A percentile compares a stretch with the other conserved stretches of the same genome.
These are phyloP conservation scores for Aspergillus clavatus DNA, from an alignment of 2,329 filamentous ascomycete species.

Conservation along the genomic window DNA sequence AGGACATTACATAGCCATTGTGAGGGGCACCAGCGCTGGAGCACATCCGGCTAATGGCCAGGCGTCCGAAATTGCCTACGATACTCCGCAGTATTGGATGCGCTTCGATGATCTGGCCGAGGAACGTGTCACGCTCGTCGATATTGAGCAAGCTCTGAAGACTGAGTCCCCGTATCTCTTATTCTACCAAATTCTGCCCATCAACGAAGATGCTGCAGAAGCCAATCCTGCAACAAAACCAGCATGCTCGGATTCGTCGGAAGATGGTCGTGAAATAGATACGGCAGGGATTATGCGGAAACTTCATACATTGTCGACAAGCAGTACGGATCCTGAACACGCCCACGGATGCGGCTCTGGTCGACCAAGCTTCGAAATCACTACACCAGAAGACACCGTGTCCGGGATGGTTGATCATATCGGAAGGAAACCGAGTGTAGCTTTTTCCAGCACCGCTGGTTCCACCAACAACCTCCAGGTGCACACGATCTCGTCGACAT, in stretches of 20 bases:
- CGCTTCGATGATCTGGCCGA: constrained; percentile 83
- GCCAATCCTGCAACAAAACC: constrained; percentile 33
- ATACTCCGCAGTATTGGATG: constrained; percentile 75
- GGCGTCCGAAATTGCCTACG: constrained; percentile 41
- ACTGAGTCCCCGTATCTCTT: constrained; percentile 91
- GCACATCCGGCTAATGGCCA: constrained; percentile 23
- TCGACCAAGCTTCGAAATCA: constrained; percentile 38
- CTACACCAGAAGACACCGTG: constrained; percentile 22
- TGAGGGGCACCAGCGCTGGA: constrained; percentile 60
- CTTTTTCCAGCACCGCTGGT: constrained; percentile 23
- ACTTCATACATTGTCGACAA: constrained; percentile 14
- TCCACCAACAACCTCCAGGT: constrained; percentile 13
- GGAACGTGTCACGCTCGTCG: constrained; percentile 67
- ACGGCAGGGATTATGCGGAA: constrained; percentile 15
- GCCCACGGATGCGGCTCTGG: constrained; percentile 22
- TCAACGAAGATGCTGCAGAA: constrained; percentile 59
- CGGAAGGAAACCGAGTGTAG: constrained; percentile 24
- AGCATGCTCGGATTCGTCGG: constrained; percentile 25
- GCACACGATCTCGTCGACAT: constrained; percentile 22
- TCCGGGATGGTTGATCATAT: constrained; percentile 12
- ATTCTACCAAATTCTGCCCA: constrained; percentile 91
- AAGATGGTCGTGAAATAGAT: constrained; percentile 21
- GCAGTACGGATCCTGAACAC: constrained; percentile 16
- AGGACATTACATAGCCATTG: constrained; percentile 86
- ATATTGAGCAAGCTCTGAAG: constrained; percentile 71